Evolutionary conservation across 2,329 filamentous ascomycete species (phyloP).

Genomic region (Fusarium aywerte): DNA sequence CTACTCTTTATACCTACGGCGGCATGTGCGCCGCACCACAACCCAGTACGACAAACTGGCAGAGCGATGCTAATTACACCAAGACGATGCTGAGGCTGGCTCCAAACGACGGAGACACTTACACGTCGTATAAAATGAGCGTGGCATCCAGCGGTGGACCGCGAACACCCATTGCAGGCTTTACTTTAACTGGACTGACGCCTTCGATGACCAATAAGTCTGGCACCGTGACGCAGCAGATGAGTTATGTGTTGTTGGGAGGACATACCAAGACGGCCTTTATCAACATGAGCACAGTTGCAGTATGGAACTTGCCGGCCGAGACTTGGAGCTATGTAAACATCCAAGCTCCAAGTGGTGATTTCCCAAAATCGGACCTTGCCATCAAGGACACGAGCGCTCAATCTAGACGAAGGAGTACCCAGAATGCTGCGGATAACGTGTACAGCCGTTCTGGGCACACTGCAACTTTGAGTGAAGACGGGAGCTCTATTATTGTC

Average conservation of each 20-base stretch:
- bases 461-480: conserved; percentile 81
- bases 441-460: conserved; percentile 90
- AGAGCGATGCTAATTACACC: conserved; percentile 78
- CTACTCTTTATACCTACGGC: conserved; percentile 79
- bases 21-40: conserved; percentile 80
- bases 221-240: conserved; percentile 74
- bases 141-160: conserved; percentile 63
- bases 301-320: conserved; percentile 86
- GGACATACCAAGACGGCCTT: conserved; percentile 87
- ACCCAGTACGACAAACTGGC: conserved; percentile 64
- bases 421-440: conserved; percentile 47
- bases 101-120: conserved; percentile 52
- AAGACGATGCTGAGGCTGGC: conserved; percentile 79
- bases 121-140: conserved; percentile 51
- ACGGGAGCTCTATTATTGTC: conserved; percentile 81
- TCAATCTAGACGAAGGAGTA: conserved; percentile 19
- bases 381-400: conserved; percentile 53
- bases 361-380: conserved; percentile 64
- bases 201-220: conserved; percentile 76
- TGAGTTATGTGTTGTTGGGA: conserved; percentile 82
- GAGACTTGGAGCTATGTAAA: conserved; percentile 85
- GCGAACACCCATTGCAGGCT: conserved; percentile 85
- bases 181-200: conserved; percentile 79
- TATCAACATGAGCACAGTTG: conserved; percentile 93
- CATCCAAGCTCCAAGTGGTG: conserved; percentile 60